Evolutionary conservation across 2,329 filamentous ascomycete genomes (phyloP), one percentile per base, ranked within the genome.

Genomic region (Pseudofabraea citricarpa): DNA sequence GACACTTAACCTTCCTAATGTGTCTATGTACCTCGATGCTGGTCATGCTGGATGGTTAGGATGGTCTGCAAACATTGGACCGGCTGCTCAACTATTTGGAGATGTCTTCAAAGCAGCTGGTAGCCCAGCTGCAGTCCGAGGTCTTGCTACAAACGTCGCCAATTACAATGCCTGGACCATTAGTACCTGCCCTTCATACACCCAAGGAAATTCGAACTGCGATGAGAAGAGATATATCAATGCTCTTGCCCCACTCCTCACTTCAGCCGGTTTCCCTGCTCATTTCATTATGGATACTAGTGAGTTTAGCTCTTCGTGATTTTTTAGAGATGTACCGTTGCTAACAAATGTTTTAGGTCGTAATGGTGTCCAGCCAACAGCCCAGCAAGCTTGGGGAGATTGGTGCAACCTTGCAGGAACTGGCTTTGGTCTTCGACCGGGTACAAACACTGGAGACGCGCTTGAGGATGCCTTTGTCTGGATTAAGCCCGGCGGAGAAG

Each of bases 381-480:
- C 63, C 4, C 75, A 77, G 58, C 62, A 67, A 44, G 61, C 61
- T 21, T 83, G 79, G 78, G 81, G 80, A 32, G 71, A 85, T 58
- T 85, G 82, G 81, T 85, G 81, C 68, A 85, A 83, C 56, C 71
- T 82, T 47, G 72, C 67, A 37, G 75, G 73, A 23, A 75, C 79
- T 45, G 81, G 82, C 6, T 85, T 84, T 48, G 83, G 82, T 47
- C 63, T 64, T n/a, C 73, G 79, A n/a, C 80, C 81, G 2, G 75
- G 75, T 3, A 70, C 78, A n/a, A 67, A 77, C 57, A 85, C 81
- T 7, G 77, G 75, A 12, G 71, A 79, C 49, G 57, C 64, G 2
- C 66, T 81, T 15, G 68, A 75, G 24, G 83, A 86, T 59, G 79
- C 81, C 31, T 81, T 85, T 51, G 81, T 85, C 45, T 85, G 82